These are phyloP conservation scores for Hevea brasiliensis DNA, from an alignment of 345 rosid species.

Conservation along the genomic window DNA sequence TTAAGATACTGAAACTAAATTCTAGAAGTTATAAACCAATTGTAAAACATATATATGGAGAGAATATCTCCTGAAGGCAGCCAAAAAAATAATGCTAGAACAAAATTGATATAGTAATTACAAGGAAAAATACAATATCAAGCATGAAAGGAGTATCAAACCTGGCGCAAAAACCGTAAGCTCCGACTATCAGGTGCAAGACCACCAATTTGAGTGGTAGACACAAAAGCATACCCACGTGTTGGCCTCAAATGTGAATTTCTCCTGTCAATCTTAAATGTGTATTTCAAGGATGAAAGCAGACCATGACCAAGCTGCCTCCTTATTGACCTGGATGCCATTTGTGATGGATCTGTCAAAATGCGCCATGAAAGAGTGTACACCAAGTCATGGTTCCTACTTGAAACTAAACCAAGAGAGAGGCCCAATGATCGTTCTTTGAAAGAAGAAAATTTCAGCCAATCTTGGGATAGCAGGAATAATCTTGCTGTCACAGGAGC, in stretches of 20 bases:
- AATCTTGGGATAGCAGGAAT: constrained; percentile 79
- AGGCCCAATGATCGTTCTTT: constrained; percentile 81
- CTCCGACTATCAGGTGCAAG: constrained; percentile 86
- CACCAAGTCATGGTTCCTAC: constrained; percentile 63
- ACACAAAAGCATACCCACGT: constrained; percentile 70
- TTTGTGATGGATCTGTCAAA: constrained; percentile 71
- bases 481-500: constrained; percentile 64
- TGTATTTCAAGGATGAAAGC: constrained; percentile 76
- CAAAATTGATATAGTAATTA: background rate
- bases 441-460: constrained; percentile 77
- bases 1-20: background rate
- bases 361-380: constrained; percentile 78
- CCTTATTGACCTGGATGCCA: constrained; percentile 63
- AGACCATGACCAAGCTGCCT: constrained; percentile 88
- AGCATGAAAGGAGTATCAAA: constrained; percentile 21
- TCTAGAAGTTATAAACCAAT: background rate
- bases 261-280: constrained; percentile 71
- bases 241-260: constrained; percentile 79
- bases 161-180: constrained; percentile 87
- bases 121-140: background rate
- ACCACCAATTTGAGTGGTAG: constrained; percentile 77
- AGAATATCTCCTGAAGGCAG: background rate
- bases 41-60: background rate
- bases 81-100: background rate
- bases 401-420: constrained; percentile 75